Conservation (phyloP, 495 filamentous ascomycete genomes). For the Podospora conica region DNA sequence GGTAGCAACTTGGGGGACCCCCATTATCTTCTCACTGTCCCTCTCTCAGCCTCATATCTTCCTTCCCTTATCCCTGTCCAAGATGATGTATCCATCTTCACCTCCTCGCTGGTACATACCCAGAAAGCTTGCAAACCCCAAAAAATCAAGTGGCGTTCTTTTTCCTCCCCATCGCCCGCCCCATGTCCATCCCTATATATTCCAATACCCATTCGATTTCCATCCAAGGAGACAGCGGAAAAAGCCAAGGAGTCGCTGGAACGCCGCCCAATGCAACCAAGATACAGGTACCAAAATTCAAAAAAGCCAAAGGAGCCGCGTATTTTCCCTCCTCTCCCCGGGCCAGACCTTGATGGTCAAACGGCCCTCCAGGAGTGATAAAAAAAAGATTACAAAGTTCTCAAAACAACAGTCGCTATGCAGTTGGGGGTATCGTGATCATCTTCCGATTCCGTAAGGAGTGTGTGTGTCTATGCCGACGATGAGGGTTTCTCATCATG, state of each 20-base stretch:
- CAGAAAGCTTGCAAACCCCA: background rate
- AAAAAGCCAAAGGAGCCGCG: background rate
- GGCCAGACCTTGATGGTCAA: slow-evolving; percentile 2
- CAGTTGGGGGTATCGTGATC: slow-evolving; percentile 42
- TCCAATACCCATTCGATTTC: background rate
- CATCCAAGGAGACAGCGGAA: background rate
- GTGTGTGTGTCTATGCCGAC: slow-evolving; percentile 29
- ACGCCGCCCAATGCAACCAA: slow-evolving; percentile 22
- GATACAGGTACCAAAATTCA: background rate
- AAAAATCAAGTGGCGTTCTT: background rate
- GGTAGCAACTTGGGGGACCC: background rate
- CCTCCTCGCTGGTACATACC: background rate
- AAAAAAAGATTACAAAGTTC: slow-evolving; percentile 13
- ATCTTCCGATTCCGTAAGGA: slow-evolving; percentile 31
- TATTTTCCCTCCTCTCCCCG: background rate
- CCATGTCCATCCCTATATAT: background rate
- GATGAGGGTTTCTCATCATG: slow-evolving; percentile 22
- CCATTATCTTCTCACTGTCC: background rate
- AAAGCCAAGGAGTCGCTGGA: slow-evolving; percentile 2
- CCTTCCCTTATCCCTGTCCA: background rate
- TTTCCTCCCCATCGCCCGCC: background rate
- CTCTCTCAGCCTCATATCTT: background rate
- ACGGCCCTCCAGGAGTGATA: slow-evolving; percentile 1
- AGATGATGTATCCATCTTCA: background rate
- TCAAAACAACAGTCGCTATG: slow-evolving; percentile 47